These are phyloP conservation scores for Sclerotinia glacialis DNA, from an alignment of 2,329 filamentous ascomycete genomes.

Conservation along the genomic window DNA sequence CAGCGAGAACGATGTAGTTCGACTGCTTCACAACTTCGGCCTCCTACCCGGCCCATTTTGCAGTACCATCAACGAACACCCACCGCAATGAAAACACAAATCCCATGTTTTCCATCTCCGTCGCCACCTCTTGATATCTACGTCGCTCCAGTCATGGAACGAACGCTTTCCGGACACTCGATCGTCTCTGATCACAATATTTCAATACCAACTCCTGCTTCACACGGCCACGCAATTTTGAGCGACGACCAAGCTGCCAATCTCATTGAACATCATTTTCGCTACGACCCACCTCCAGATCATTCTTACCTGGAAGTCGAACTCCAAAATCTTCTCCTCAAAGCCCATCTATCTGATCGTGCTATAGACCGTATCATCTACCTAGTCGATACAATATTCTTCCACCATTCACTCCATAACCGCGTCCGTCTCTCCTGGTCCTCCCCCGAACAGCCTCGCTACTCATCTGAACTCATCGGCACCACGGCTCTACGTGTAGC, in stretches of 20 bases:
- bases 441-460: conserved; percentile 45
- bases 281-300: conserved; percentile 20
- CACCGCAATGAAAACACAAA: not conserved
- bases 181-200: conserved; percentile 36
- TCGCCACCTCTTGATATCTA: not conserved
- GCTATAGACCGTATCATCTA: conserved; percentile 51
- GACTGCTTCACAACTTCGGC: not conserved
- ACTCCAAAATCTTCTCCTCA: conserved; percentile 10
- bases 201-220: not conserved
- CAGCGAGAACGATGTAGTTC: conserved; percentile 7
- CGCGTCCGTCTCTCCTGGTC: conserved; percentile 64
- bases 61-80: conserved; percentile 10
- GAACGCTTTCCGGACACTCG: conserved; percentile 37
- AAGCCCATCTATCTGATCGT: not conserved
- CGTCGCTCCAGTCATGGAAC: conserved; percentile 31
- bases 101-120: not conserved
- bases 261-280: conserved; percentile 30
- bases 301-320: conserved; percentile 26
- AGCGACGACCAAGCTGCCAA: conserved; percentile 31
- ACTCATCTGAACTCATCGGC: conserved; percentile 56
- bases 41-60: conserved; percentile 3
- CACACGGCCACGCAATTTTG: conserved; percentile 26
- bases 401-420: conserved; percentile 53
- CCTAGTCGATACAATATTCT: conserved; percentile 62
- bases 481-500: conserved; percentile 56